Evolutionary conservation across 345 rosid species (phyloP).

Genomic region (Eucalyptus cladocalyx): DNA sequence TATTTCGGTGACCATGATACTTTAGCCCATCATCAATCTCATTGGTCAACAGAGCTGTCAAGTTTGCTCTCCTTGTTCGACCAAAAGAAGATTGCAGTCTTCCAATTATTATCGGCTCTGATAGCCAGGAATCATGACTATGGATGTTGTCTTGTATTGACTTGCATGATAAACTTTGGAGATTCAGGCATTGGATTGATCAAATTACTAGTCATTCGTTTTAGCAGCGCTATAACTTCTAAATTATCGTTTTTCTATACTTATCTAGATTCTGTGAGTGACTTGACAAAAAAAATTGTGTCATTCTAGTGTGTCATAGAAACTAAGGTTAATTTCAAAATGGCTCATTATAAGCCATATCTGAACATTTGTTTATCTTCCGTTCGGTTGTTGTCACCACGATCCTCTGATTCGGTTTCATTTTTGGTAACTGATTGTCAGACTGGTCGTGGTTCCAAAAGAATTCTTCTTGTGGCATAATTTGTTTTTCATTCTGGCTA

Average conservation of each 20-base stretch:
- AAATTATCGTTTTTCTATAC: background rate
- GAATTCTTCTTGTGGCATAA: background rate
- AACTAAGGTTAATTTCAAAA: background rate
- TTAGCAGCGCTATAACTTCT: background rate
- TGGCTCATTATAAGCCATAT: background rate
- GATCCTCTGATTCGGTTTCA: background rate
- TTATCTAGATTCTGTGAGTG: background rate
- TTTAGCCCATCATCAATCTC: background rate
- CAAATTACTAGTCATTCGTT: background rate
- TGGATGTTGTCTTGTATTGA: background rate
- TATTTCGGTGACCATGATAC: background rate
- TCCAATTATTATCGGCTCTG: background rate
- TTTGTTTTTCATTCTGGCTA: background rate
- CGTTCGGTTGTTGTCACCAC: background rate
- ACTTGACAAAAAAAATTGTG: background rate
- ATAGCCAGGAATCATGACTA: background rate
- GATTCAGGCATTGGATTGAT: background rate
- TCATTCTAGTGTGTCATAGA: background rate
- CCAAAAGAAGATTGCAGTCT: background rate
- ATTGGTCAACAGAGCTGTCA: background rate
- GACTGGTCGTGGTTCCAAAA: background rate
- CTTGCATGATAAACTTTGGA: background rate
- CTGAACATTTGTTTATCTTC: background rate
- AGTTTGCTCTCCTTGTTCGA: background rate
- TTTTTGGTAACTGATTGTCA: background rate